Percentiles rank a stretch among this genome's conserved stretches.
Conservation (phyloP, 2,329 filamentous ascomycete genomes). For the Phialophora tarda region DNA sequence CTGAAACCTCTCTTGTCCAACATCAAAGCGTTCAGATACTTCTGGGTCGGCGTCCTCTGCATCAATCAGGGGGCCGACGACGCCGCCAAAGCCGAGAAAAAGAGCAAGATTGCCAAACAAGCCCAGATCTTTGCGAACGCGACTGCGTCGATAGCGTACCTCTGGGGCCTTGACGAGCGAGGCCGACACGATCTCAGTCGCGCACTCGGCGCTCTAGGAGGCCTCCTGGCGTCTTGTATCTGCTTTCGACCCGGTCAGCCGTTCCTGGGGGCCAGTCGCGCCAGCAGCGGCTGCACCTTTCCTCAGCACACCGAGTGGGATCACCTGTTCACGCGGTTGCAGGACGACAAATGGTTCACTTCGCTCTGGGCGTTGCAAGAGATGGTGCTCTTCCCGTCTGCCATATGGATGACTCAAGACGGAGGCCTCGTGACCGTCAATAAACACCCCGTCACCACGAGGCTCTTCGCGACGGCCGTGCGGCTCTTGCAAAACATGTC, state of each 20-base stretch:
- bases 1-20: not conserved
- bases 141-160: not conserved
- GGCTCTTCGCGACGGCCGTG: not conserved
- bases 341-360: constrained; percentile 7
- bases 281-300: not conserved
- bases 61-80: not conserved
- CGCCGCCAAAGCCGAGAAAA: not conserved
- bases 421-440: constrained; percentile 2
- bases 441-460: not conserved
- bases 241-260: constrained; percentile 2
- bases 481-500: constrained; percentile 1
- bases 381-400: not conserved
- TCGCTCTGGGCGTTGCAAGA: constrained; percentile 3
- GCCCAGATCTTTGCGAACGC: constrained; percentile 5
- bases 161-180: constrained; percentile 3
- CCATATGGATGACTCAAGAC: constrained; percentile 7
- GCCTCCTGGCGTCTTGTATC: constrained; percentile 3
- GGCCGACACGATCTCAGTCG: not conserved
- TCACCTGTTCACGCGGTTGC: not conserved
- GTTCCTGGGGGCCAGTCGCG: constrained; percentile 2
- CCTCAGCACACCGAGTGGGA: not conserved
- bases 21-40: constrained; percentile 3
- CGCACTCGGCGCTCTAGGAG: not conserved
- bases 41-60: constrained; percentile 7
- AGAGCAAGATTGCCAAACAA: constrained; percentile 3